Conservation (phyloP, 2,329 filamentous ascomycete species). For the Colletotrichum scovillei region DNA sequence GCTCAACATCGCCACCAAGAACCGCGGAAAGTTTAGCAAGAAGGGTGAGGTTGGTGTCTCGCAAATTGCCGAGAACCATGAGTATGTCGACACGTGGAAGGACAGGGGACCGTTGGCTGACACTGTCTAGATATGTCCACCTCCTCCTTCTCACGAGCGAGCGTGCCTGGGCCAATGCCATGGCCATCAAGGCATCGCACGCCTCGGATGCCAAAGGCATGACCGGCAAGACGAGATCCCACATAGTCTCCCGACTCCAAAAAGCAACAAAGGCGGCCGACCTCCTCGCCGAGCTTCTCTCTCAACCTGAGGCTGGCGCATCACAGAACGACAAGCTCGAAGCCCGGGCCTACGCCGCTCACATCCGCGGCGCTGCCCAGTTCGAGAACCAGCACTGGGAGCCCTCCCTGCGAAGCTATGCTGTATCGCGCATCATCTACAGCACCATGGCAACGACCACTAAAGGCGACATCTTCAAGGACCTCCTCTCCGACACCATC, state of each 20-base stretch:
- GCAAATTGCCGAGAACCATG: conserved; percentile 78
- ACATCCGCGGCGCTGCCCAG: conserved; percentile 79
- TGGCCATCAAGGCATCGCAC: conserved; percentile 90
- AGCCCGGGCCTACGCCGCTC: conserved; percentile 83
- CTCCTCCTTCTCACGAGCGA: conserved; percentile 89
- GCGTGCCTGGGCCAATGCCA: conserved; percentile 93
- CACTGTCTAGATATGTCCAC: conserved; percentile 71
- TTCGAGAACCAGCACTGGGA: conserved; percentile 94
- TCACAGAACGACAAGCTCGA: conserved; percentile 81
- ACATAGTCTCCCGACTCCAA: conserved; percentile 87
- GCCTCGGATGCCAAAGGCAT: conserved; percentile 84
- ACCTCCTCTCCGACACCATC: conserved; percentile 85
- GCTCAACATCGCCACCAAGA: conserved; percentile 84
- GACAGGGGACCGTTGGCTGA: conserved; percentile 17
- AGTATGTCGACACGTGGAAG: conserved; percentile 61
- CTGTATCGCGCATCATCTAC: conserved; percentile 85
- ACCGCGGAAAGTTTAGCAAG: conserved; percentile 85
- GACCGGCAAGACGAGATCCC: conserved; percentile 81
- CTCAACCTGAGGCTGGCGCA: conserved; percentile 71
- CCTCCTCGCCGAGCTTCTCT: conserved; percentile 73
- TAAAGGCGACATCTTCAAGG: conserved; percentile 85
- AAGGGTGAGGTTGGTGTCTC: conserved; percentile 78
- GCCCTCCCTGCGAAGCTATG: conserved; percentile 78
- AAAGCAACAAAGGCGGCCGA: conserved; percentile 82
- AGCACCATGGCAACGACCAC: conserved; percentile 73